phyloP scores from a whole-genome alignment of 495 filamentous ascomycete species.

The Xylaria palmicola region DNA sequence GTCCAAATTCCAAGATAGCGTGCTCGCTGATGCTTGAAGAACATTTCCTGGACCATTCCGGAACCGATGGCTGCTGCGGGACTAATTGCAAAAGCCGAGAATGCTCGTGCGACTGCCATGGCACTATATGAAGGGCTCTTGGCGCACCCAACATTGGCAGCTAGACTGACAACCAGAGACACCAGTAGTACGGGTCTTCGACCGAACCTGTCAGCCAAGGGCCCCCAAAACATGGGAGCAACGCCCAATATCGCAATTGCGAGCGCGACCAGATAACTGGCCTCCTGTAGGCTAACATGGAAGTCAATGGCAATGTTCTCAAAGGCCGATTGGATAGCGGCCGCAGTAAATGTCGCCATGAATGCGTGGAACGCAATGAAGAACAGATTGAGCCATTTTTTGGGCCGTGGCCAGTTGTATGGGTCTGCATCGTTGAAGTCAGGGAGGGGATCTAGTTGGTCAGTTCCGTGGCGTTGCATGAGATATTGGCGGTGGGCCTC shows the following conservation, averaged over 20 bases:
- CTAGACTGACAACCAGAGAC: not conserved
- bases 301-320: slow-evolving; percentile 45
- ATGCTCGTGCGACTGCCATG: slow-evolving; percentile 44
- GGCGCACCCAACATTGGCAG: slow-evolving; percentile 53
- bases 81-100: slow-evolving; percentile 53
- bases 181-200: not conserved
- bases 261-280: slow-evolving; percentile 51
- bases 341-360: slow-evolving; percentile 58
- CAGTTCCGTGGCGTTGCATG: slow-evolving; percentile 53
- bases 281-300: slow-evolving; percentile 37
- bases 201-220: slow-evolving; percentile 37
- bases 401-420: slow-evolving; percentile 50
- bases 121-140: slow-evolving; percentile 45
- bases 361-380: slow-evolving; percentile 56
- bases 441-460: slow-evolving; percentile 54
- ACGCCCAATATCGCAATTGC: slow-evolving; percentile 51
- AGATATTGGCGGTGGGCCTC: slow-evolving; percentile 51
- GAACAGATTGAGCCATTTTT: slow-evolving; percentile 55
- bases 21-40: slow-evolving; percentile 48
- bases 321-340: slow-evolving; percentile 54
- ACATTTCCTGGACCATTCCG: slow-evolving; percentile 53
- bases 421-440: slow-evolving; percentile 51
- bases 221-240: slow-evolving; percentile 55
- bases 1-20: slow-evolving; percentile 57
- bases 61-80: slow-evolving; percentile 54